A percentile compares a stretch with the other conserved stretches of the same genome.
These are phyloP conservation scores for Pestalotiopsis sp. DNA, from an alignment of 2,329 filamentous ascomycete species.

Conservation along the genomic window DNA sequence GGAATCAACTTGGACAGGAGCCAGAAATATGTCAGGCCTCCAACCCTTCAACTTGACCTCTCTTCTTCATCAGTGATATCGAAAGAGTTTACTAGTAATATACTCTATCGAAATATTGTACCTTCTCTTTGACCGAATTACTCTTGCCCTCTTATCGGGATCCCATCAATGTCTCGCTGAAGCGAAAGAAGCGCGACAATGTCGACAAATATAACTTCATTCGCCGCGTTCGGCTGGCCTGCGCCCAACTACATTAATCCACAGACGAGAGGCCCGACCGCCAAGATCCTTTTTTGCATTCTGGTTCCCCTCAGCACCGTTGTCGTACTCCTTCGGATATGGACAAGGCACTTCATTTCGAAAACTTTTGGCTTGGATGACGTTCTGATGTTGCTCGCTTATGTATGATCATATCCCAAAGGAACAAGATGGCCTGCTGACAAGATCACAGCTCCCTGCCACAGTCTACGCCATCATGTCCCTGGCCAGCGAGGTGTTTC, in stretches of 20 bases:
- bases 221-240: slow-evolving; percentile 29
- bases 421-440: neutral
- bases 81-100: neutral
- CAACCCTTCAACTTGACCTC: neutral
- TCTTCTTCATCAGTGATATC: neutral
- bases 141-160: neutral
- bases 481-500: slow-evolving; percentile 26
- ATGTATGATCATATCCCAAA: slow-evolving; percentile 24
- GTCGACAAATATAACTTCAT: slow-evolving; percentile 19
- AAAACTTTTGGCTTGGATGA: slow-evolving; percentile 35
- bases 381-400: slow-evolving; percentile 37
- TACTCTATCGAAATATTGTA: too few species aligned
- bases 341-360: slow-evolving; percentile 31
- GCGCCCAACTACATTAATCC: slow-evolving; percentile 30
- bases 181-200: slow-evolving; percentile 14
- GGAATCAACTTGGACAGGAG: neutral
- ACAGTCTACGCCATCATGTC: slow-evolving; percentile 33
- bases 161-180: neutral
- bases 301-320: slow-evolving; percentile 27
- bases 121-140: too few species aligned
- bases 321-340: slow-evolving; percentile 30
- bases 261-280: slow-evolving; percentile 28
- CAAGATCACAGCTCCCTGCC: slow-evolving; percentile 28
- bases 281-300: slow-evolving; percentile 24
- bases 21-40: neutral